phyloP scores from a whole-genome alignment of 2,329 filamentous ascomycete species.

The Colletotrichum sp. region DNA sequence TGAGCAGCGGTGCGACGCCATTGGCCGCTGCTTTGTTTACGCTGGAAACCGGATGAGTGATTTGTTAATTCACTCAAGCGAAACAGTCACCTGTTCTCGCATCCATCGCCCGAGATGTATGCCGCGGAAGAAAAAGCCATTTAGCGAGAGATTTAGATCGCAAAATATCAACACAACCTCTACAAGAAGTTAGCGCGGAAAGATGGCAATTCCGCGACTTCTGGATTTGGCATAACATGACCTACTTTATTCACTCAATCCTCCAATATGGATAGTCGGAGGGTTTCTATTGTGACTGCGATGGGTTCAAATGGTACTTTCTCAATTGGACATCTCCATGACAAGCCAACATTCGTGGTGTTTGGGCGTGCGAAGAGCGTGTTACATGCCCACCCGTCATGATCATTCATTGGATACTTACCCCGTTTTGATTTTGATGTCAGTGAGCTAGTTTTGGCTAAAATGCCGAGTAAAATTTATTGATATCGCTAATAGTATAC shows the following conservation, averaged over 20 bases:
- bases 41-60: neutral
- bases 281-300: neutral
- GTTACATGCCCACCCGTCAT: neutral
- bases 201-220: neutral
- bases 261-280: neutral
- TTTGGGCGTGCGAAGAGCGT: neutral
- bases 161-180: neutral
- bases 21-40: neutral
- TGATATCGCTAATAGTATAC: neutral
- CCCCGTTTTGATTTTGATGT: neutral
- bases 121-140: neutral
- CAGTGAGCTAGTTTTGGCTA: neutral
- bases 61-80: neutral
- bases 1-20: neutral
- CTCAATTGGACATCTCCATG: neutral
- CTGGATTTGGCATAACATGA: neutral
- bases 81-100: neutral
- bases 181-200: neutral
- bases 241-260: neutral
- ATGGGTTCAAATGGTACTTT: neutral
- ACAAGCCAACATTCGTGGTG: neutral
- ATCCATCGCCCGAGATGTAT: neutral
- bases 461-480: fast-evolving
- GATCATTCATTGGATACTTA: neutral
- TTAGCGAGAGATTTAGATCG: neutral